Evolutionary conservation across 164 flowering plant species (phyloP).

Genomic region (Stephania cephalantha): DNA sequence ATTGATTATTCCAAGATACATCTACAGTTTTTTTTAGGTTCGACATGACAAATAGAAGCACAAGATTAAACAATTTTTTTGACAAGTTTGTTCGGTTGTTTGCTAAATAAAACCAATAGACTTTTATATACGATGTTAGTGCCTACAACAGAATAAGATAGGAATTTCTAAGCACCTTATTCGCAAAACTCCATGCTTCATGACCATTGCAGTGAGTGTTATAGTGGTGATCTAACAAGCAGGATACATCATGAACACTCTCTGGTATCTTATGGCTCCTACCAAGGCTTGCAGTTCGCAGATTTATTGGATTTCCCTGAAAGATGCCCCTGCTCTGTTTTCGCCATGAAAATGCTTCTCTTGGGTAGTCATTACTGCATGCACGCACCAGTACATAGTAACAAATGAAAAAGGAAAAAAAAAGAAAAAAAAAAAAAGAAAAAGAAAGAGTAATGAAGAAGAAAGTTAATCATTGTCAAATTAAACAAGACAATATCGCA

Average conservation of each 20-base stretch:
- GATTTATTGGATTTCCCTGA: slow-evolving; percentile 27
- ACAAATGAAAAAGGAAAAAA: background rate
- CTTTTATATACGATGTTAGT: background rate
- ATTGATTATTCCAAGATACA: background rate
- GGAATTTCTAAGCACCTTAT: slow-evolving; percentile 40
- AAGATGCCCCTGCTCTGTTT: slow-evolving; percentile 37
- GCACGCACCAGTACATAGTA: slow-evolving; percentile 1
- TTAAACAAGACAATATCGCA: background rate
- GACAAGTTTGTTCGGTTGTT: background rate
- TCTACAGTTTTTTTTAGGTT: background rate
- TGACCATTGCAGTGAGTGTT: slow-evolving; percentile 33
- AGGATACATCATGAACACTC: slow-evolving; percentile 25
- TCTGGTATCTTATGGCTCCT: slow-evolving; percentile 25
- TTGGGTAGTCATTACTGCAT: slow-evolving; percentile 53
- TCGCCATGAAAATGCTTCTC: slow-evolving; percentile 48
- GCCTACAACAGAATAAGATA: background rate
- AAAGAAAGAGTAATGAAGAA: background rate
- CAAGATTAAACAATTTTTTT: background rate
- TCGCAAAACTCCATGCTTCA: slow-evolving; percentile 25
- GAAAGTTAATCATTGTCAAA: background rate
- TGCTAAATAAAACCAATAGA: background rate
- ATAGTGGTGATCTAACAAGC: slow-evolving; percentile 31
- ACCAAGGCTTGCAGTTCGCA: slow-evolving; percentile 34
- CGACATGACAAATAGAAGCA: background rate
- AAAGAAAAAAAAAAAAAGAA: background rate